Evolutionary conservation across 495 filamentous ascomycete species (phyloP).

Genomic region (Stereocaulon alpinum): DNA sequence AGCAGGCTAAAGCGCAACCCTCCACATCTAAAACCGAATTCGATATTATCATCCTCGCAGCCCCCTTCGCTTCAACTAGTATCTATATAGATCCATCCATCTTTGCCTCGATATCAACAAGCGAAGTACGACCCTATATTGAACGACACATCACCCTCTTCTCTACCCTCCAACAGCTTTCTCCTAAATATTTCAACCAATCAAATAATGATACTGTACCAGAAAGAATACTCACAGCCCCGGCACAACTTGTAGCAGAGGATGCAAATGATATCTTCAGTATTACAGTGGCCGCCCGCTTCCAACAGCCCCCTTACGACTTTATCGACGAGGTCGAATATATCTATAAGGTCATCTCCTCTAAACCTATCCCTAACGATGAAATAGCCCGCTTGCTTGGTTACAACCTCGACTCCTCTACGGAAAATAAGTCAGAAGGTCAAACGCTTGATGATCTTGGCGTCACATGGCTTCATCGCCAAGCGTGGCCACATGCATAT

Average conservation of each 20-base stretch:
- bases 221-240: background rate
- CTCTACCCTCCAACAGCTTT: background rate
- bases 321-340: background rate
- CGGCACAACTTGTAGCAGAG: background rate
- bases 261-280: background rate
- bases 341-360: background rate
- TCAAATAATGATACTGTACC: background rate
- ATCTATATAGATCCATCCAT: background rate
- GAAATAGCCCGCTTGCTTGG: background rate
- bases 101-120: background rate
- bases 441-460: background rate
- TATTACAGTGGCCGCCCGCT: background rate
- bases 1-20: background rate
- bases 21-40: background rate
- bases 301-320: background rate
- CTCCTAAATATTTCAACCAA: background rate
- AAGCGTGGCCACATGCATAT: background rate
- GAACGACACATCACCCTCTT: background rate
- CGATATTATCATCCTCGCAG: background rate
- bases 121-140: background rate
- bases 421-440: background rate
- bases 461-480: background rate
- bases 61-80: background rate
- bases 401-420: background rate
- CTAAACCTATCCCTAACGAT: background rate